Base-by-base conservation (phyloP, 495 filamentous ascomycete genomes). In the Penicillium cataractarum region DNA sequence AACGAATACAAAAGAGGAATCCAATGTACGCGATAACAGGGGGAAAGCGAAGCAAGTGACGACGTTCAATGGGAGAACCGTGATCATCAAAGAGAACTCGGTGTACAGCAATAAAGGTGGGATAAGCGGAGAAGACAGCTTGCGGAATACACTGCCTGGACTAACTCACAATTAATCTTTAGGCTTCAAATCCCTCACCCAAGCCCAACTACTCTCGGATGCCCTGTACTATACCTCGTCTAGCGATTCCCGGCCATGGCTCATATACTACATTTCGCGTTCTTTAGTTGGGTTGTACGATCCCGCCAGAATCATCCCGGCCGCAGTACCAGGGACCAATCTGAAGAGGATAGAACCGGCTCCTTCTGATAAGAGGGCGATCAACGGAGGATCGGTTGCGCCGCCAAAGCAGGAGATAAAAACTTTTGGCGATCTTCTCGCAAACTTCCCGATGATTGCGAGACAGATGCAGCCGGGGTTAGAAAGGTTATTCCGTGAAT, bases 81-180 rank as follows among this genome's bases (percentile, higher is more conserved):
- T 99, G 55, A 90, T 98, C 19, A 87, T 99, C 51, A 98, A 97
- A 79, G 96, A 99, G 78, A 86, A 87, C 52, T 92, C 89, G 66
- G 85, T 97, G 12, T 98, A 94, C 76, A 97, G 89, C 75, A 98
- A 99, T 72, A 97, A 97, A 83, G 94, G 93, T 96, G 73, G 33
- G 76, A 29, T 10, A 24, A 61, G 5, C 49, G 27, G 27, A 6
- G 22, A 49, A 44, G 26, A 27, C 19, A 10, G 9, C 31, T 53
- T 22, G 26, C 5, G 27, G n/a, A 39, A 42, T 29, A 40, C 42
- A 19, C 51, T 57, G 39, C 57, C 31, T 54, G 6, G 21, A 44
- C 68, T 75, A 59, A 74, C 63, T 2, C 6, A 13, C 1, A 33
- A 17, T 49, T 29, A 29, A 0, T 31, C 4, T 32, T 32, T 40